Evolutionary conservation across 306 rosid species (phyloP), one percentile per base, ranked within the genome.

Genomic region (Geum urbanum): DNA sequence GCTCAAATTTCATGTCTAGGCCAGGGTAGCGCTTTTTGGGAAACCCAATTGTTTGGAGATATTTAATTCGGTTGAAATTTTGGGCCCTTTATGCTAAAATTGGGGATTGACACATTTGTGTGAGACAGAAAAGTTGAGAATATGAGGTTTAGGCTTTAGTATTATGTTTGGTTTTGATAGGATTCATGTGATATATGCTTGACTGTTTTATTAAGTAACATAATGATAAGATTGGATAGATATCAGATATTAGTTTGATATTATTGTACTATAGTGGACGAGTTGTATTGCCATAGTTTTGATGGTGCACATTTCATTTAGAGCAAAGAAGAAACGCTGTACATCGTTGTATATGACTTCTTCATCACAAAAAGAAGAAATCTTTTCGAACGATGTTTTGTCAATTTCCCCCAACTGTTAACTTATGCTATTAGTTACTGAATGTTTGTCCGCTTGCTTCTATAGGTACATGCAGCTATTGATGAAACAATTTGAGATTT

Each of bases 401-500:
- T 27, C 40, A 44, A 20, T 46, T 20, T 44, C 51, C 3, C 19
- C 35, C 0, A 4, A 50, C n/a, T 41, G 9, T 14, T 13, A 8
- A 37, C 13, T 22, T 18, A 4, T 18, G 46, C 15, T 14, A n/a
- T 19, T 72, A 1, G 19, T 55, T 35, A 18, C 7, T 16, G 8
- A 47, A 46, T 39, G 59, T 56, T 59, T 41, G 75, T 67, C 70
- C 72, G 40, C 67, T 44, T 22, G 69, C 8, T 84, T 69, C 73
- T 35, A 66, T 73, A 95, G 99, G 89, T 89, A 59, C 86, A 79
- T 62, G 97, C 97, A 56, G 62, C 89, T 49, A 74, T 89, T 77
- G 75, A 92, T 40, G 97, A 84, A 82, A 87, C 82, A 61, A n/a
- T n/a, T n/a, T n/a, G n/a, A n/a, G n/a, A n/a, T n/a, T n/a, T n/a